Evolutionary conservation across 2,329 filamentous ascomycete genomes (phyloP).

Genomic region (Penicillium brevicompactum): DNA sequence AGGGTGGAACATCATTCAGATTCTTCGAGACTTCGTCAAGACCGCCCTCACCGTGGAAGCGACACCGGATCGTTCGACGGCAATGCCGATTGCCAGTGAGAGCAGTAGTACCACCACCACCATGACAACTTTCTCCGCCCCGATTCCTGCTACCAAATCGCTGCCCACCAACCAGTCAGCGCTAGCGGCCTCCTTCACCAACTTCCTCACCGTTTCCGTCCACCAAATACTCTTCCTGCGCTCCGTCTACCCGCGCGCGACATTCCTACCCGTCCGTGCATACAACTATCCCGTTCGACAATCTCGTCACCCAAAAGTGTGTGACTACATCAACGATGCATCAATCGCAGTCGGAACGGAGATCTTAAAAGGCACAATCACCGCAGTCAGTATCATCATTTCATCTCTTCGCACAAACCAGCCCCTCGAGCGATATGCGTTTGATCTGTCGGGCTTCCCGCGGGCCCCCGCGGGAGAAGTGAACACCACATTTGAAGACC

Average conservation of each 20-base stretch:
- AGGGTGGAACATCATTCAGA: slow-evolving; percentile 46
- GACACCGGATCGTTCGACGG: slow-evolving; percentile 34
- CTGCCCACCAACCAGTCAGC: slow-evolving; percentile 55
- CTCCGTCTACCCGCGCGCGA: slow-evolving; percentile 71
- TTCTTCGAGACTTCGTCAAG: slow-evolving; percentile 41
- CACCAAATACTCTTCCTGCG: slow-evolving; percentile 88
- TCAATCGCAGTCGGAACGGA: slow-evolving; percentile 71
- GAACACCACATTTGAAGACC: slow-evolving; percentile 54
- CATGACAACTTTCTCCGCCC: slow-evolving; percentile 44
- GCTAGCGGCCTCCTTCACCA: slow-evolving; percentile 70
- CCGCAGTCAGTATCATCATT: slow-evolving; percentile 59
- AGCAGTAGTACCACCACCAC: slow-evolving; percentile 42
- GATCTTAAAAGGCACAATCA: slow-evolving; percentile 63
- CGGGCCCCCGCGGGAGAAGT: slow-evolving; percentile 50
- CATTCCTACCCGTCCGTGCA: slow-evolving; percentile 77
- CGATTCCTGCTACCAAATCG: slow-evolving; percentile 43
- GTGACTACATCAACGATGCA: slow-evolving; percentile 81
- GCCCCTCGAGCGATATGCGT: slow-evolving; percentile 62
- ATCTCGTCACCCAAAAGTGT: slow-evolving; percentile 81
- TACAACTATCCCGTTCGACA: slow-evolving; percentile 85
- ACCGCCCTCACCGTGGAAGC: slow-evolving; percentile 38
- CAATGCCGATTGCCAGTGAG: slow-evolving; percentile 47
- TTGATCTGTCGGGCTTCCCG: slow-evolving; percentile 61
- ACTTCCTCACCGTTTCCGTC: slow-evolving; percentile 79
- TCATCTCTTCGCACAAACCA: slow-evolving; percentile 53